A percentile compares a stretch with the other conserved stretches of the same genome.
phyloP scores from a whole-genome alignment of 2,329 filamentous ascomycete genomes.

The Aspergillus hiratsukae region DNA sequence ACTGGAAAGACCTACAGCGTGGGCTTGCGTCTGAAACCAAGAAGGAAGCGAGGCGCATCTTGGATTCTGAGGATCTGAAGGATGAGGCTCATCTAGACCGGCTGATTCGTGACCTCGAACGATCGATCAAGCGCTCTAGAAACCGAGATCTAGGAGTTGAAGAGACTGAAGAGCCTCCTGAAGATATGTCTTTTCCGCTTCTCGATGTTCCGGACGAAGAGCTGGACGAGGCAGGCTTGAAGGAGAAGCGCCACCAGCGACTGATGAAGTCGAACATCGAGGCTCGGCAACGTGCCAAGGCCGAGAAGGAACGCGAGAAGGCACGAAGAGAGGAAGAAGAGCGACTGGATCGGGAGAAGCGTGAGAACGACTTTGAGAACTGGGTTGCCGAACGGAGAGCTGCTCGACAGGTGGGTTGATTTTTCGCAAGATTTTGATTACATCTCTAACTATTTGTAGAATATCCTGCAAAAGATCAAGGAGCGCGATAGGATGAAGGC shows the following conservation, averaged over 20 bases:
- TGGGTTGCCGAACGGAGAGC: slow-evolving; percentile 82
- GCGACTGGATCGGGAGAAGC: slow-evolving; percentile 73
- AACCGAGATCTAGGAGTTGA: slow-evolving; percentile 92
- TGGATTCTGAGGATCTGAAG: slow-evolving; percentile 88
- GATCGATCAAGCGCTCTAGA: slow-evolving; percentile 79
- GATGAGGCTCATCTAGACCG: slow-evolving; percentile 83
- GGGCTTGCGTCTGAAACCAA: slow-evolving; percentile 73
- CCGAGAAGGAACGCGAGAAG: slow-evolving; percentile 90
- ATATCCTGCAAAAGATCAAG: slow-evolving; percentile 77
- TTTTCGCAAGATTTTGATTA: neutral
- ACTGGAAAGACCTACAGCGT: slow-evolving; percentile 78
- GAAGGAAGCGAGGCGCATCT: slow-evolving; percentile 79
- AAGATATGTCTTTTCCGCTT: slow-evolving; percentile 78
- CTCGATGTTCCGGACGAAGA: slow-evolving; percentile 87
- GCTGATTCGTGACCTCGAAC: slow-evolving; percentile 82
- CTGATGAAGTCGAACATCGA: slow-evolving; percentile 94
- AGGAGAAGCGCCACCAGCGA: slow-evolving; percentile 87
- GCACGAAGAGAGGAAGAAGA: slow-evolving; percentile 78
- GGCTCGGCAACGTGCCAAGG: slow-evolving; percentile 86
- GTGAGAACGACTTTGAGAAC: slow-evolving; percentile 75
- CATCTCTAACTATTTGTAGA: slow-evolving; percentile 38
- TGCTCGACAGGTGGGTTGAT: slow-evolving; percentile 53
- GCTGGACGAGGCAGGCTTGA: slow-evolving; percentile 83
- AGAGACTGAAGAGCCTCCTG: slow-evolving; percentile 69
- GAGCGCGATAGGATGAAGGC: slow-evolving; percentile 90